Evolutionary conservation across 352 stramenopile species (phyloP).

Genomic region (Phytophthora fragariae): DNA sequence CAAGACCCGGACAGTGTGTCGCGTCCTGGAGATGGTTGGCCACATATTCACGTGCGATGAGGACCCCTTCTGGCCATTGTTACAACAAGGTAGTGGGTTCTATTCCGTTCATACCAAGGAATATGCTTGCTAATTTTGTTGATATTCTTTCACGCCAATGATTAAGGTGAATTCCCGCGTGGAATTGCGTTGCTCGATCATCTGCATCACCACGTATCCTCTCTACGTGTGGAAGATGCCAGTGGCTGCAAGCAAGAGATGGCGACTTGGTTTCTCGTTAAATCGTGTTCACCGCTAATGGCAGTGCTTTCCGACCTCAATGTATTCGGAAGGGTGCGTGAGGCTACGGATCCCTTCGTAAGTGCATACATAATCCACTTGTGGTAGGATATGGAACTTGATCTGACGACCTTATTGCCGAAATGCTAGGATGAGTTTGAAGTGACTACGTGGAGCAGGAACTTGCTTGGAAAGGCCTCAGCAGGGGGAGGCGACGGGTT

Average conservation of each 20-base stretch:
- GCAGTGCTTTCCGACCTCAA: slow-evolving; percentile 59
- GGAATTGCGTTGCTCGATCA: slow-evolving; percentile 62
- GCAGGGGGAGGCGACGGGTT: slow-evolving; percentile 42
- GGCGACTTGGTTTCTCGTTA: slow-evolving; percentile 65
- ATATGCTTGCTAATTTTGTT: background rate
- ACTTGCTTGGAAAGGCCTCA: slow-evolving; percentile 37
- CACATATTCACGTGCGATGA: slow-evolving; percentile 42
- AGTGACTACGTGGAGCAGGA: slow-evolving; percentile 49
- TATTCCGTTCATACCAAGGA: background rate
- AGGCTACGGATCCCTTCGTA: slow-evolving; percentile 66
- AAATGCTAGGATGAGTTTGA: slow-evolving; percentile 54
- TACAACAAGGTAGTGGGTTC: slow-evolving; percentile 45
- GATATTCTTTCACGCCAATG: background rate
- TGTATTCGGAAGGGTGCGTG: slow-evolving; percentile 46
- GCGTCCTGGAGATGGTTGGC: slow-evolving; percentile 40
- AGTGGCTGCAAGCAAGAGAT: slow-evolving; percentile 40
- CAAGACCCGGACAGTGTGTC: slow-evolving; percentile 47
- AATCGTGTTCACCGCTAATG: slow-evolving; percentile 62
- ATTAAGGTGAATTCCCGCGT: slow-evolving; percentile 51
- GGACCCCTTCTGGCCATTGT: slow-evolving; percentile 50
- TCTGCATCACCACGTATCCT: slow-evolving; percentile 48
- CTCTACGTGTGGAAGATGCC: slow-evolving; percentile 47
- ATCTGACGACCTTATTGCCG: slow-evolving; percentile 11
- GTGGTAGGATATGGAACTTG: slow-evolving; percentile 9
- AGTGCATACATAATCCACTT: slow-evolving; percentile 13